Evolutionary conservation across 768 basidiomycete species (phyloP), one percentile per base, ranked within the genome.

Genomic region (Steccherinum ochraceum): DNA sequence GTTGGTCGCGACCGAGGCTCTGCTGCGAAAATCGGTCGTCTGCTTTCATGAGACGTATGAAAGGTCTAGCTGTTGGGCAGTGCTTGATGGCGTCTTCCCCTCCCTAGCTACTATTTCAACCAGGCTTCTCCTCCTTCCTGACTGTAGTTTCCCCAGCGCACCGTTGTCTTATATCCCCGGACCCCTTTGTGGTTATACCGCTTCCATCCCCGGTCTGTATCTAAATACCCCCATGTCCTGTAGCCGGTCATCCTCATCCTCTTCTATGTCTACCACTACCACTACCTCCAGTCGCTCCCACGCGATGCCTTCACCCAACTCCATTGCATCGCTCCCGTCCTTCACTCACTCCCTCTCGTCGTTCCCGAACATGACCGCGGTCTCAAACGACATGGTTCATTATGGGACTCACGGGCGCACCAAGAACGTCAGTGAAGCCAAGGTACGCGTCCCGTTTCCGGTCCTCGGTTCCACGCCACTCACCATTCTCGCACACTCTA

Each of bases 371-470:
- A 62, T 64, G 61, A 64, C 63, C 48, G 20, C 54, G 20, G 61
- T 64, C 40, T 53, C 60, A 35, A 59, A 54, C 52, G 63, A 64
- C 55, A 64, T 64, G 63, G 58, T 64, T 24, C 56, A 61, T 58
- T 60, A 61, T 57, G 59, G 61, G 46, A 61, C 55, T 24, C 51
- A 51, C 25, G 49, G 52, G 18, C 53, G 58, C 12, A 60, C 59
- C 41, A 62, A 61, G 57, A 56, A 55, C 46, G 58, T 44, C 12
- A 60, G 60, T 52, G 60, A 64, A 47, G 62, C 62, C 26, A 62
- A 61, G 60, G 63, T 64, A 2, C 35, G 40, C 43, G 30, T 35
- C 30, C 40, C 24, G 27, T 40, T 19, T 26, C 26, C 40, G 23
- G 7, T 20, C 45, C 27, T 21, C 12, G 16, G 11, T 35, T 19